phyloP scores from a whole-genome alignment of 176 grass and related monocot genomes.

The Miscanthus lutarioriparius region DNA sequence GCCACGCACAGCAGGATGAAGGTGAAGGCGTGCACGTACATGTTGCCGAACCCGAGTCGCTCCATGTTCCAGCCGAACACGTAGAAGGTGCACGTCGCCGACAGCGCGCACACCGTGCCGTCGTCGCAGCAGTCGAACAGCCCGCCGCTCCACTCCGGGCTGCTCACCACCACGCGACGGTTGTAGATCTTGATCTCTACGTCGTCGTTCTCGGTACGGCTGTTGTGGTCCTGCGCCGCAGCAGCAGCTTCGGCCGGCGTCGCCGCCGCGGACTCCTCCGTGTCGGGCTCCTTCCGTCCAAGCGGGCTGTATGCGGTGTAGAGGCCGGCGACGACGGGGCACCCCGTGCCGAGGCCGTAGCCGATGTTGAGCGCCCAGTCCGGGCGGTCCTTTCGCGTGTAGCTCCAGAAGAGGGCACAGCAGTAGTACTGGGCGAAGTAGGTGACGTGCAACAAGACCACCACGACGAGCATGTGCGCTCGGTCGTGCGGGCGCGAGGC shows the following conservation, averaged over 20 bases:
- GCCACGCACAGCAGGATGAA: constrained; percentile 65
- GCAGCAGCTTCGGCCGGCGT: neutral
- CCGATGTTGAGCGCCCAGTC: constrained; percentile 75
- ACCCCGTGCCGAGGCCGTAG: constrained; percentile 55
- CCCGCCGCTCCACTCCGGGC: constrained; percentile 88
- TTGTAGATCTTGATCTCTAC: constrained; percentile 64
- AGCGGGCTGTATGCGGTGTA: constrained; percentile 65
- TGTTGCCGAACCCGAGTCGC: constrained; percentile 96
- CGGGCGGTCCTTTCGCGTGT: constrained; percentile 45
- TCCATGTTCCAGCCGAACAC: constrained; percentile 98
- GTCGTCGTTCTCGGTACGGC: neutral
- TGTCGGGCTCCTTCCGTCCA: constrained; percentile 36
- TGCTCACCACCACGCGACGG: constrained; percentile 67
- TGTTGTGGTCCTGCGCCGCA: neutral
- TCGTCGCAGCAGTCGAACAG: constrained; percentile 90
- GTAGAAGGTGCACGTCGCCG: constrained; percentile 73
- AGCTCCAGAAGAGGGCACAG: constrained; percentile 90
- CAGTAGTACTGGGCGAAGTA: constrained; percentile 76
- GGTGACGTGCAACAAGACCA: constrained; percentile 67
- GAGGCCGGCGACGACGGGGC: constrained; percentile 63
- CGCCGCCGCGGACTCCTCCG: constrained; percentile 6
- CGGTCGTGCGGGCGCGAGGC: constrained; percentile 53
- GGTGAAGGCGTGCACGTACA: constrained; percentile 93
- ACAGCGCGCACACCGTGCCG: constrained; percentile 60
- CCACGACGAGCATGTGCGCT: constrained; percentile 56